A percentile compares a stretch with the other conserved stretches of the same genome.
Conservation (phyloP, 176 grass and related monocot genomes). For the Eleusine indica region DNA sequence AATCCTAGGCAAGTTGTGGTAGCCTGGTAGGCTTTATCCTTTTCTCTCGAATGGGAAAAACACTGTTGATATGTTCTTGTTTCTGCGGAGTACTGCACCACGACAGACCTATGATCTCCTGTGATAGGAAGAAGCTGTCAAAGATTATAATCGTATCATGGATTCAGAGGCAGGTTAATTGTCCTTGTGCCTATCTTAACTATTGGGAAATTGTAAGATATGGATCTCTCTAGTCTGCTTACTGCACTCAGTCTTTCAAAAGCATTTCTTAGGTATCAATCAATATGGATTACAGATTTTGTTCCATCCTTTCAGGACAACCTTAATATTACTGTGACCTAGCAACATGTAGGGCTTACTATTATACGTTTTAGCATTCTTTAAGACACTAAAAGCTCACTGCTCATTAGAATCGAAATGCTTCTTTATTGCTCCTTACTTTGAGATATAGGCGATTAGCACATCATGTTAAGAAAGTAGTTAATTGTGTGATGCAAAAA, state of each 20-base stretch:
- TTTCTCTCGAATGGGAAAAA: not conserved
- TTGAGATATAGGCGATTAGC: not conserved
- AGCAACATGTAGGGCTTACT: conserved; percentile 22
- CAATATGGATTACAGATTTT: conserved; percentile 28
- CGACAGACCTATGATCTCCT: not conserved
- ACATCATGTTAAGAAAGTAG: conserved; percentile 7
- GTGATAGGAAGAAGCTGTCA: not conserved
- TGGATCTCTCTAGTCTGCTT: not conserved
- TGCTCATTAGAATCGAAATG: conserved; percentile 7
- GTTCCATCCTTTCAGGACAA: conserved; percentile 25
- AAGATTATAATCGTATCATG: conserved; percentile 21
- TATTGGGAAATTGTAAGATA: not conserved
- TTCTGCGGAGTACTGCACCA: not conserved
- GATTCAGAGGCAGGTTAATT: conserved; percentile 16
- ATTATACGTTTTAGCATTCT: conserved; percentile 33
- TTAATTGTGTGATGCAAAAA: conserved; percentile 1
- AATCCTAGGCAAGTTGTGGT: no score
- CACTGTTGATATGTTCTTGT: conserved; percentile 9
- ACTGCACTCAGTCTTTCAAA: not conserved
- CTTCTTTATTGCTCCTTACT: not conserved
- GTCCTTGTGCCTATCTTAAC: not conserved
- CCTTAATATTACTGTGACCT: conserved; percentile 13
- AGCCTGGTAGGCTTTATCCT: not conserved
- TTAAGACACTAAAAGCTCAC: conserved; percentile 13
- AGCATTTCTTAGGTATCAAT: conserved; percentile 24